Conservation (phyloP, 768 basidiomycete genomes). For the Hypholoma fasciculare region DNA sequence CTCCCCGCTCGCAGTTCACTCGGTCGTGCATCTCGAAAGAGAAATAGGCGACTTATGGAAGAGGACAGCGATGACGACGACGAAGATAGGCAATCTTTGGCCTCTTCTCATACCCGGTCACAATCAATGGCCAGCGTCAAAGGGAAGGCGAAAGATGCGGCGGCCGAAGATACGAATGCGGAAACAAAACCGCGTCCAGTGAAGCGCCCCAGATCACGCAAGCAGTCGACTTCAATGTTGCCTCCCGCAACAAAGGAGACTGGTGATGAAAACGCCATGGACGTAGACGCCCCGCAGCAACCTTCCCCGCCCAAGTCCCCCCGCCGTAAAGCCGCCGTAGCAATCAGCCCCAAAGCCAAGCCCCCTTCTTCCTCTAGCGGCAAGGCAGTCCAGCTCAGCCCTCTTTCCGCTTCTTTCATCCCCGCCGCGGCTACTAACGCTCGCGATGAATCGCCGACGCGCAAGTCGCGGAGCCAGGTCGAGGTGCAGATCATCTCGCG, state of each 20-base stretch:
- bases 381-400: constrained; percentile 13
- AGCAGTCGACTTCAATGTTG: background rate
- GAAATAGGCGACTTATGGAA: constrained; percentile 21
- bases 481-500: constrained; percentile 18
- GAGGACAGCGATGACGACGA: constrained; percentile 7
- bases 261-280: constrained; percentile 9
- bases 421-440: constrained; percentile 8
- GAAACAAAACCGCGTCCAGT: constrained; percentile 18
- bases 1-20: constrained; percentile 19
- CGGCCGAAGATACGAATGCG: constrained; percentile 6
- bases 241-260: constrained; percentile 3
- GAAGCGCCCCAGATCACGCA: constrained; percentile 15
- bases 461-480: constrained; percentile 5
- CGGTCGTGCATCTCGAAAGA: constrained; percentile 27
- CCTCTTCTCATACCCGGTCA: constrained; percentile 10
- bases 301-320: constrained; percentile 14
- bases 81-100: constrained; percentile 8
- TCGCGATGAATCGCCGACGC: constrained; percentile 4
- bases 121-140: constrained; percentile 11
- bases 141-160: constrained; percentile 2
- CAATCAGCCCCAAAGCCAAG: constrained; percentile 16
- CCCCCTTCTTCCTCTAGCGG: constrained; percentile 9
- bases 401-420: constrained; percentile 21
- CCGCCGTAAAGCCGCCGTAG: constrained; percentile 16
- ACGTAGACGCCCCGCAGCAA: constrained; percentile 12